These are phyloP conservation scores for Immersiella caudata DNA, from an alignment of 495 filamentous ascomycete species.

Conservation along the genomic window DNA sequence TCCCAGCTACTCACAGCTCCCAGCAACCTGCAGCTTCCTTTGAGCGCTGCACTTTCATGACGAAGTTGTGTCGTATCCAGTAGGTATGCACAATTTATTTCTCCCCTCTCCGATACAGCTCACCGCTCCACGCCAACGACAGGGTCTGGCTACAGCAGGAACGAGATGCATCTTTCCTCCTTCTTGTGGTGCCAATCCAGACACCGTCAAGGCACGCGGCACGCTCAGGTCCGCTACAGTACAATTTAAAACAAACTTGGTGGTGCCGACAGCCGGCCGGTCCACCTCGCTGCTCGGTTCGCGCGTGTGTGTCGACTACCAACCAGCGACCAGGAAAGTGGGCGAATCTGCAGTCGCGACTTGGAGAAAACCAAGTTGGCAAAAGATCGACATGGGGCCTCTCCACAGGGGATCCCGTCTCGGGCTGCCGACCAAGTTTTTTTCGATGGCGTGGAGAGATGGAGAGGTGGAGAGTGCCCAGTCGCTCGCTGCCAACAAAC, in stretches of 20 bases:
- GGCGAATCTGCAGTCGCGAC: not conserved
- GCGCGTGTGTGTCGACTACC: not conserved
- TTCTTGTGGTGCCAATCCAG: not conserved
- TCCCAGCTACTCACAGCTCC: not conserved
- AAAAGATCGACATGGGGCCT: not conserved
- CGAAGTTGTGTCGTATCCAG: not conserved
- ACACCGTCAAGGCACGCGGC: not conserved
- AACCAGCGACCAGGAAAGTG: not conserved
- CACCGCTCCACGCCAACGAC: not conserved
- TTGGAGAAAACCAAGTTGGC: not conserved
- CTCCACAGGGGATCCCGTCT: too few species aligned
- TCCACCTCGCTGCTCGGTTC: not conserved
- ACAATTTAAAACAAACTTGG: not conserved
- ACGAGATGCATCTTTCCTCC: not conserved
- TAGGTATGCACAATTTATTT: not conserved
- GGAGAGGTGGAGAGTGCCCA: not conserved
- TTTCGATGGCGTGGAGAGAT: too few species aligned
- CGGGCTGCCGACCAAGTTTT: slow-evolving; percentile 7
- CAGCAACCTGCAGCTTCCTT: not conserved
- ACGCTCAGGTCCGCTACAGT: not conserved
- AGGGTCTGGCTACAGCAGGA: not conserved
- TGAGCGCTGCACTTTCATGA: not conserved
- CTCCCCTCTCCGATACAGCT: not conserved
- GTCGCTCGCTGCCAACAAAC: too few species aligned
- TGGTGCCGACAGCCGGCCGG: slow-evolving; percentile 4